phyloP scores from a whole-genome alignment of 2,329 filamentous ascomycete species.

The Fusarium liriodendri region DNA sequence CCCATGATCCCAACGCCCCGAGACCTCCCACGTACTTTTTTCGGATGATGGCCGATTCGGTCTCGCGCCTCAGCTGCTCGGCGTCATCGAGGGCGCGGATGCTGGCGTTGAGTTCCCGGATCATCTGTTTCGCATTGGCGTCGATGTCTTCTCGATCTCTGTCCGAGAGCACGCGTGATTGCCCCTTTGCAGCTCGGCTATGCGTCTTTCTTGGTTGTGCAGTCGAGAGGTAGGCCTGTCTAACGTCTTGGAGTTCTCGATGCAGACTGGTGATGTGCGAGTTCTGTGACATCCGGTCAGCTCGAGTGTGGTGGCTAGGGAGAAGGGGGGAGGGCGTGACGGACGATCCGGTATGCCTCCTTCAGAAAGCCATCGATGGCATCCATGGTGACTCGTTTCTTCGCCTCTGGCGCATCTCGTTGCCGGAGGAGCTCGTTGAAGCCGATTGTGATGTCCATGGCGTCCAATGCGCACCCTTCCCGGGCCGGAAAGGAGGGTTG shows the following conservation, averaged over 20 bases:
- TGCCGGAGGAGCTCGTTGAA: conserved; percentile 76
- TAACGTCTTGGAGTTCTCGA: conserved; percentile 82
- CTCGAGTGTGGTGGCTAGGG: neutral
- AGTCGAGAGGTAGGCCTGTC: conserved; percentile 91
- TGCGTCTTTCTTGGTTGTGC: conserved; percentile 71
- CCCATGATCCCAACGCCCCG: conserved; percentile 73
- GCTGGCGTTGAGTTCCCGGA: conserved; percentile 85
- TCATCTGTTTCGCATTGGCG: conserved; percentile 83
- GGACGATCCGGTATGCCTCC: conserved; percentile 92
- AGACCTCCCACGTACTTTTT: conserved; percentile 76
- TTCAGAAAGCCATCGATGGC: conserved; percentile 88
- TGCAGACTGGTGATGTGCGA: conserved; percentile 85
- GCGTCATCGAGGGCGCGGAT: conserved; percentile 85
- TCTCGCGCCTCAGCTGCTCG: conserved; percentile 83
- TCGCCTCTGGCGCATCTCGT: conserved; percentile 63
- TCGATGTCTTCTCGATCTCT: conserved; percentile 88
- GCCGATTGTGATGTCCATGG: conserved; percentile 73
- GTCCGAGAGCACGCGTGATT: conserved; percentile 75
- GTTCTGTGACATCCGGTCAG: conserved; percentile 67
- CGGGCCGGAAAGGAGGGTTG: conserved; percentile 15
- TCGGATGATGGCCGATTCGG: conserved; percentile 75
- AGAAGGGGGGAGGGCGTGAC: conserved; percentile 45
- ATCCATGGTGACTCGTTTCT: conserved; percentile 55
- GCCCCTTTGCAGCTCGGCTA: conserved; percentile 58
- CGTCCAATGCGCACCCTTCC: conserved; percentile 23